A percentile compares a stretch with the other conserved stretches of the same genome.
phyloP scores from a whole-genome alignment of 139 green algal genomes.

The Bryopsis sp. region DNA sequence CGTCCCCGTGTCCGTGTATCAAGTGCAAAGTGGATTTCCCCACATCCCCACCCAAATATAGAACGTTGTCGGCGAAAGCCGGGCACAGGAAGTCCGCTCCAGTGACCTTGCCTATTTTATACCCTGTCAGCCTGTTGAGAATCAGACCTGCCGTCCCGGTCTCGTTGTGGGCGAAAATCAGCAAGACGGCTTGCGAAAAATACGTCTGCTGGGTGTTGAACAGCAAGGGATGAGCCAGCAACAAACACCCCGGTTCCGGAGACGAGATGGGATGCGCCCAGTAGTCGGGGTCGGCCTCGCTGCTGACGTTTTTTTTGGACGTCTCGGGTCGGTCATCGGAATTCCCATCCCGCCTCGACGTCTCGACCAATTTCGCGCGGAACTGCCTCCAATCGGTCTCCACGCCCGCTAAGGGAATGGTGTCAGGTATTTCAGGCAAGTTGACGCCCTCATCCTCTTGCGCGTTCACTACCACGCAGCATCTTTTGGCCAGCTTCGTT shows the following conservation, averaged over 20 bases:
- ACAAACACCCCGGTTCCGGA: slow-evolving; percentile 67
- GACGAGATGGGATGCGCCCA: slow-evolving; percentile 67
- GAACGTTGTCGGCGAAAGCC: slow-evolving; percentile 38
- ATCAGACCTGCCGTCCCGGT: slow-evolving; percentile 61
- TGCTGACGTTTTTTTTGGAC: too few species aligned
- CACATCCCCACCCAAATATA: slow-evolving; percentile 79
- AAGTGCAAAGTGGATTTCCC: slow-evolving; percentile 46
- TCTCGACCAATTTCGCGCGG: slow-evolving; percentile 4
- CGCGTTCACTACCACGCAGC: too few species aligned
- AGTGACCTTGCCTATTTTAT: slow-evolving; percentile 34
- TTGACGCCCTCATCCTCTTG: too few species aligned
- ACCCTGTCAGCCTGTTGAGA: slow-evolving; percentile 65
- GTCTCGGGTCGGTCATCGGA: too few species aligned
- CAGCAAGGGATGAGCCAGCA: slow-evolving; percentile 55
- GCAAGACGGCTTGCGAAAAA: slow-evolving; percentile 68
- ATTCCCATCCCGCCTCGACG: too few species aligned
- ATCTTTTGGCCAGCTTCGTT: too few species aligned
- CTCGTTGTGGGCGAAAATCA: slow-evolving; percentile 58
- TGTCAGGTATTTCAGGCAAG: too few species aligned
- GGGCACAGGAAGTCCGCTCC: slow-evolving; percentile 28
- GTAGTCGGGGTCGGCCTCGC: neutral
- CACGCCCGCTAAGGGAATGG: neutral
- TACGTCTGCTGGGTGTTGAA: slow-evolving; percentile 49
- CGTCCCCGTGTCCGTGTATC: slow-evolving; percentile 43
- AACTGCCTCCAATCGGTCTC: slow-evolving; percentile 13